Evolutionary conservation across 2,329 filamentous ascomycete genomes (phyloP).

Genomic region (Nemania serpens): DNA sequence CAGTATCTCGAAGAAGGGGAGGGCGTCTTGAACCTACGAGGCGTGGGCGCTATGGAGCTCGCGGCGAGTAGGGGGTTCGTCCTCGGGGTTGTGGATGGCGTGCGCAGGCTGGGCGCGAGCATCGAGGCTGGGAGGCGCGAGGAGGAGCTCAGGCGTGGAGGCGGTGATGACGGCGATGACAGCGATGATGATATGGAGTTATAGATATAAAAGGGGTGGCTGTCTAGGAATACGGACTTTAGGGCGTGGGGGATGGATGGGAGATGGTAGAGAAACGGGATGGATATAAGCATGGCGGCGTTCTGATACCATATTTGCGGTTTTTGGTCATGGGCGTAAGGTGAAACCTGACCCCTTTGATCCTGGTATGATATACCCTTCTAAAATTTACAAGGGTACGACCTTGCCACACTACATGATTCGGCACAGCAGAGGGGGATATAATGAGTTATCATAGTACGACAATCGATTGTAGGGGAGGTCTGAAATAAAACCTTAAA

Average conservation of each 20-base stretch:
- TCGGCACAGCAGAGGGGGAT: too few relatives aligned
- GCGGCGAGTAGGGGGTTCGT: constrained; percentile 86
- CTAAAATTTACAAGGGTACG: too few relatives aligned
- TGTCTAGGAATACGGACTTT: not conserved
- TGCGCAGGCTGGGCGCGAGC: constrained; percentile 81
- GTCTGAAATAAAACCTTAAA: too few relatives aligned
- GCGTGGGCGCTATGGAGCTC: constrained; percentile 92
- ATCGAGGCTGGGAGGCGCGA: constrained; percentile 79
- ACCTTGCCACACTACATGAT: too few relatives aligned
- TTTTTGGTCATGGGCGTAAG: not conserved
- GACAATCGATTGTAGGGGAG: too few relatives aligned
- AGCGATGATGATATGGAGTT: constrained; percentile 61
- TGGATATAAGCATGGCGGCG: not conserved
- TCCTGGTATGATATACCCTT: constrained; percentile 7
- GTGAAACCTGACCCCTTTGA: too few relatives aligned
- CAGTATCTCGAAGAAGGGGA: constrained; percentile 72
- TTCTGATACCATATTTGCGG: constrained; percentile 14
- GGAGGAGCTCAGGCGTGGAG: constrained; percentile 69
- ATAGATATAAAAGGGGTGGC: constrained; percentile 14
- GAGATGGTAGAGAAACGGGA: not conserved
- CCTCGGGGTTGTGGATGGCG: constrained; percentile 81
- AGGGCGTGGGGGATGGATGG: not conserved
- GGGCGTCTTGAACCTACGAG: constrained; percentile 70
- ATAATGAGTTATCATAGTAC: too few relatives aligned
- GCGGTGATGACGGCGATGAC: constrained; percentile 58